phyloP scores from a whole-genome alignment of 192 early-diverging fungal genomes.

The Pecoramyces ruminantium region DNA sequence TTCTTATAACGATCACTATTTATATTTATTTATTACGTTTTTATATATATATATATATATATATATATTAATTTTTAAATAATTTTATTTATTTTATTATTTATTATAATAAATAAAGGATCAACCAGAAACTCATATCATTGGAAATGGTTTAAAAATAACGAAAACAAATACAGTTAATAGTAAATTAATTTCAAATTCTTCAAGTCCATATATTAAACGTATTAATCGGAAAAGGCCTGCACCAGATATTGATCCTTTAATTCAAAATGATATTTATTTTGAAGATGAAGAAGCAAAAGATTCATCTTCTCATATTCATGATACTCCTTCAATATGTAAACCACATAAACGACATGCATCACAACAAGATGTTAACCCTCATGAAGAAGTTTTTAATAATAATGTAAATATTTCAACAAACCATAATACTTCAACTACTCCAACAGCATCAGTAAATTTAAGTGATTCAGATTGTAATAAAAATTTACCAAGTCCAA shows the following conservation, averaged over 20 bases:
- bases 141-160: neutral
- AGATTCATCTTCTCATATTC: neutral
- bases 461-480: neutral
- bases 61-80: too few species aligned
- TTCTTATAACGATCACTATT: neutral
- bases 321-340: neutral
- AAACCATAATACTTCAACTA: neutral
- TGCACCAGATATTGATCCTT: neutral
- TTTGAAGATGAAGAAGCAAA: neutral
- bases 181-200: neutral
- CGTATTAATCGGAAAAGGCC: neutral
- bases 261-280: neutral
- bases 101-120: neutral
- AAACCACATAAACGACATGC: neutral
- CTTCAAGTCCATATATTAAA: neutral
- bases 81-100: too few species aligned
- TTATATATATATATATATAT: too few species aligned
- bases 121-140: neutral
- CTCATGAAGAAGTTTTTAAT: neutral
- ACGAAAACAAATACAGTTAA: neutral
- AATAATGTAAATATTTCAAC: neutral
- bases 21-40: too few species aligned
- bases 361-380: neutral
- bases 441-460: neutral
- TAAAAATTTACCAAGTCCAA: constrained; percentile 23